A percentile compares a stretch with the other conserved stretches of the same genome.
Evolutionary conservation across 169 alveolate species (phyloP).

Genomic region (Plasmodium chabaudi): DNA sequence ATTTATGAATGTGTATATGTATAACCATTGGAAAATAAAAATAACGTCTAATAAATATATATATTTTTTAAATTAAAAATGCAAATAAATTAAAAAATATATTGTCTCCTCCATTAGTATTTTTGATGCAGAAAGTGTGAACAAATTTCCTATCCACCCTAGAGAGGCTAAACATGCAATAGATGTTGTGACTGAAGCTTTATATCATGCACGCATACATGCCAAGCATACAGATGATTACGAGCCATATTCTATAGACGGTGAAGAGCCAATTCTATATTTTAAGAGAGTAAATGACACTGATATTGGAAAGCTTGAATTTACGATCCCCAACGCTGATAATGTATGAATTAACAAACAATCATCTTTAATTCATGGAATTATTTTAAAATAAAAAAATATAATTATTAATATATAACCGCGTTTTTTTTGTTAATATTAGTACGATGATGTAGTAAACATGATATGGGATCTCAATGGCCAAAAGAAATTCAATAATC

Average conservation of each 20-base stretch:
- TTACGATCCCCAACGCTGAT: constrained; percentile 22
- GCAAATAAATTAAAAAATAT: no score
- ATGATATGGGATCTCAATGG: constrained; percentile 62
- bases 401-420: neutral
- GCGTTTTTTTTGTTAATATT: constrained; percentile 4
- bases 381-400: neutral
- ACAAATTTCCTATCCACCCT: no score
- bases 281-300: constrained; percentile 49
- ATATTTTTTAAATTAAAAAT: no score
- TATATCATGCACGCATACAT: neutral
- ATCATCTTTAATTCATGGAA: neutral
- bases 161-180: neutral
- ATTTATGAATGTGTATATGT: no score
- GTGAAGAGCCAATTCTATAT: constrained; percentile 16
- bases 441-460: constrained; percentile 46
- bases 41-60: no score
- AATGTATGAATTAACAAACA: constrained; percentile 23
- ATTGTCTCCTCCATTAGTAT: no score
- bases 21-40: no score
- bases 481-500: constrained; percentile 25
- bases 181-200: constrained; percentile 42
- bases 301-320: constrained; percentile 61
- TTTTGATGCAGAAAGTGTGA: no score
- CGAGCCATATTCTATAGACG: constrained; percentile 18
- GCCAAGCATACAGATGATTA: constrained; percentile 7